phyloP scores from a whole-genome alignment of 441 rosid species.

The Adansonia grandidieri region DNA sequence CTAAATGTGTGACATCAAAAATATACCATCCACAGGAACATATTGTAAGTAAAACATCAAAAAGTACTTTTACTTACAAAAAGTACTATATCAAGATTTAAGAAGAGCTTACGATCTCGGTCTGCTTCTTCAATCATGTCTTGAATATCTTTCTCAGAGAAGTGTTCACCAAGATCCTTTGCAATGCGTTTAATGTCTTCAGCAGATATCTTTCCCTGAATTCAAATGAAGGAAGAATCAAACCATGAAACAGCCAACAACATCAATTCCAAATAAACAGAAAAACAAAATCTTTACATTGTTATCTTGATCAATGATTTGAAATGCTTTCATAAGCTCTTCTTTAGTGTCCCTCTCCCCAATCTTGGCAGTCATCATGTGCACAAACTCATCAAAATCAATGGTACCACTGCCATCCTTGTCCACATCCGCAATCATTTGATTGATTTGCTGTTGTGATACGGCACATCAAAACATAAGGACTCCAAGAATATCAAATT shows the following conservation, averaged over 20 bases:
- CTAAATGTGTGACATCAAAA: background rate
- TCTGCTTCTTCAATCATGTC: slow-evolving; percentile 97
- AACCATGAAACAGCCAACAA: slow-evolving; percentile 16
- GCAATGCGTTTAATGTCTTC: slow-evolving; percentile 72
- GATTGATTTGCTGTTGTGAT: slow-evolving; percentile 66
- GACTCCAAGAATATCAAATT: background rate
- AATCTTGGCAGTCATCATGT: slow-evolving; percentile 97
- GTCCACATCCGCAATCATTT: slow-evolving; percentile 98
- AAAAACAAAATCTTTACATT: slow-evolving; percentile 49
- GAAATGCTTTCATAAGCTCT: slow-evolving; percentile 86
- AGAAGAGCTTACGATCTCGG: slow-evolving; percentile 64
- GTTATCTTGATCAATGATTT: slow-evolving; percentile 82
- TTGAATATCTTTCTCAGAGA: slow-evolving; percentile 70
- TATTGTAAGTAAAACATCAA: background rate
- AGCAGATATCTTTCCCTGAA: slow-evolving; percentile 80
- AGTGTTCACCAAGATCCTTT: slow-evolving; percentile 81
- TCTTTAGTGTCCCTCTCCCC: slow-evolving; percentile 94
- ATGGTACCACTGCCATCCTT: slow-evolving; percentile 97
- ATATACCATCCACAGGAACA: slow-evolving; percentile 11
- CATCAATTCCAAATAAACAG: slow-evolving; percentile 9
- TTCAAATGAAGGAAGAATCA: slow-evolving; percentile 16
- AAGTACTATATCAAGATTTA: background rate
- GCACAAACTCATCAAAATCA: slow-evolving; percentile 87
- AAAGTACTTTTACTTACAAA: background rate
- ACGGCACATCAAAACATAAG: slow-evolving; percentile 26